Base-by-base conservation (phyloP, 2,329 filamentous ascomycete genomes). In the Penicillium palitans region DNA sequence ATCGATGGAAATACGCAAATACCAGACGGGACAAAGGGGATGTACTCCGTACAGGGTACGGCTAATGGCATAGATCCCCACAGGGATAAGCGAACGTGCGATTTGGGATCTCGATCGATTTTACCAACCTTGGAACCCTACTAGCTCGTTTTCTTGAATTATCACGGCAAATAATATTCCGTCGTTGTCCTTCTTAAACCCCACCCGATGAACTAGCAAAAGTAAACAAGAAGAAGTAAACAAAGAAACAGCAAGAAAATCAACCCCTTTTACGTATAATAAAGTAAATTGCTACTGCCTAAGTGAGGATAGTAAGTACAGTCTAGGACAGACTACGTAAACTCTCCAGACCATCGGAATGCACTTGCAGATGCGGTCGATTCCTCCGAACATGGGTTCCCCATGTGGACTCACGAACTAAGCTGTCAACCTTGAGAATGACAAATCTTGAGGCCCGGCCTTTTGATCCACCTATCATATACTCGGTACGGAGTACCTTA, bases 371-470 rank as follows among this genome's bases (percentile, higher is more conserved):
- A 19, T 15, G 10, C 46, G 37, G 19, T 40, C 37, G 42, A 40
- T 58, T 37, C 39, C 44, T 44, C 57, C 48, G 39, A 58, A 52
- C 54, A 55, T 50, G 52, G 59, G 44, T 52, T 53, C 45, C 55
- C 54, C 55, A 56, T 35, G 13, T 29, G 49, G 25, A 29, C 25
- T 35, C 50, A 33, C 19, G n/a, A 39, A 35, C 35, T 39, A 27
- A 31, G 35, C 46, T 57, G 25, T 48, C 33, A 48, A 41, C 27
- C 25, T 50, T 5, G 7, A 27, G 29, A 55, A 59, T 67, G 62
- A 66, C 63, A 66, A 66, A 67, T 67, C 40, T 29, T 59, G 58
- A 64, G 56, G 58, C 59, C 52, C 55, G 60, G 27, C 27, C 24
- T 24, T 37, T 46, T 24, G 24, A 17, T 45, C 39, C 48, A 17